Evolutionary conservation across 345 rosid species (phyloP).

Genomic region (Linum trigynum): DNA sequence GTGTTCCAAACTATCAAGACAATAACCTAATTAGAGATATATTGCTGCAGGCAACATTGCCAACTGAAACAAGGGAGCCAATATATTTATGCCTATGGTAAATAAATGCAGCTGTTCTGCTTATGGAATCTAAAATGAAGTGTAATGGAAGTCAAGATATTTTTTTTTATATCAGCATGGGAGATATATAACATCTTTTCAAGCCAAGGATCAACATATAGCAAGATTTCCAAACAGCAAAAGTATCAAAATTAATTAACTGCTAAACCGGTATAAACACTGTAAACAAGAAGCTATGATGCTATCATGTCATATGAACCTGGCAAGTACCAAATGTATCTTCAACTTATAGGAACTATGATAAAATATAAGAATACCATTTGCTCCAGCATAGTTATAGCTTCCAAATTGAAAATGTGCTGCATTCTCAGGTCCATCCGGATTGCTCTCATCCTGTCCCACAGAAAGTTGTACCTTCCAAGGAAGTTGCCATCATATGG

Average conservation of each 20-base stretch:
- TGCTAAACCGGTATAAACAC: not conserved
- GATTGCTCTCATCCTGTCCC: conserved; percentile 99
- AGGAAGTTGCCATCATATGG: conserved; percentile 74
- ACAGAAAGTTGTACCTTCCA: conserved; percentile 79
- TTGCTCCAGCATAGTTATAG: conserved; percentile 86
- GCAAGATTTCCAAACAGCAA: not conserved
- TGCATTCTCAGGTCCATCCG: conserved; percentile 98
- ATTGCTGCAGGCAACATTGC: not conserved
- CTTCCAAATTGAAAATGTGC: conserved; percentile 72
- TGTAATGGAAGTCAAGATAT: not conserved
- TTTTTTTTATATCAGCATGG: not conserved
- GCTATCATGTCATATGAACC: conserved; percentile 1
- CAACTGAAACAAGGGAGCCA: not conserved
- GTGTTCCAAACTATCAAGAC: not conserved
- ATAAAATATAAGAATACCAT: conserved; percentile 48
- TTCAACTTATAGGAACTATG: not conserved
- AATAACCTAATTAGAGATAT: not conserved
- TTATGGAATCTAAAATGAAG: not conserved
- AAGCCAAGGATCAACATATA: not conserved
- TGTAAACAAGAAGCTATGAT: conserved; percentile 1
- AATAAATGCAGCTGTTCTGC: not conserved
- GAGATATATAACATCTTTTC: not conserved
- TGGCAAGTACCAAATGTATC: not conserved
- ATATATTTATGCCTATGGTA: too few species aligned
- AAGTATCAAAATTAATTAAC: too few species aligned